Conservation (phyloP, 305 asterid genomes). For the Solanum hybrid region DNA sequence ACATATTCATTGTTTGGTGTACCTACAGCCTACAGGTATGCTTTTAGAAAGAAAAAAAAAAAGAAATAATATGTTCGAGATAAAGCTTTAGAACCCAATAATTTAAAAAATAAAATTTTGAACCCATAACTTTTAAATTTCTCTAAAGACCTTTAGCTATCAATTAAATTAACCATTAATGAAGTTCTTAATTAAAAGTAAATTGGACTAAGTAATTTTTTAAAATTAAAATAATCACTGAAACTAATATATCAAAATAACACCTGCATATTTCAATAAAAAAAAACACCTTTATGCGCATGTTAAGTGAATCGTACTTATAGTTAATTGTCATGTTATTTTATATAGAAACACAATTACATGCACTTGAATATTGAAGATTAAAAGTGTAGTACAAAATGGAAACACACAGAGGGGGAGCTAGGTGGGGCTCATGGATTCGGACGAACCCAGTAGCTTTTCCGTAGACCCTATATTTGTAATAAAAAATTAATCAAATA, state of each 20-base stretch:
- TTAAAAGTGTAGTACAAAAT: too few species aligned
- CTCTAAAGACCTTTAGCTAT: not conserved
- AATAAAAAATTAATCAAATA: too few species aligned
- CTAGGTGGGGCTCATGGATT: too few species aligned
- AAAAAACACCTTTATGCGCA: not conserved
- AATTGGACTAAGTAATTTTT: not conserved
- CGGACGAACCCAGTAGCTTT: too few species aligned
- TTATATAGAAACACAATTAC: too few species aligned
- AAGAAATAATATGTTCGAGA: not conserved
- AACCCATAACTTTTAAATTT: not conserved
- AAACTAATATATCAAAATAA: not conserved
- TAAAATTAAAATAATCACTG: not conserved
- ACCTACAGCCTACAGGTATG: not conserved
- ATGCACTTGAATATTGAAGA: too few species aligned
- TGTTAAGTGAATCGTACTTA: too few species aligned
- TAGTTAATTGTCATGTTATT: too few species aligned
- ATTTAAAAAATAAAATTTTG: not conserved
- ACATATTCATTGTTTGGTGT: not conserved
- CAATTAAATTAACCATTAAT: not conserved
- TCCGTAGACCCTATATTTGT: too few species aligned
- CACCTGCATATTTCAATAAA: not conserved
- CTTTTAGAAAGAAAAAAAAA: too few species aligned
- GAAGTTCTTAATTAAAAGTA: not conserved
- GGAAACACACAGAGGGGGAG: too few species aligned
- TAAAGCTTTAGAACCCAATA: not conserved